Base-by-base conservation (phyloP, 2,329 filamentous ascomycete species). In the Calonectria leucothoes region DNA sequence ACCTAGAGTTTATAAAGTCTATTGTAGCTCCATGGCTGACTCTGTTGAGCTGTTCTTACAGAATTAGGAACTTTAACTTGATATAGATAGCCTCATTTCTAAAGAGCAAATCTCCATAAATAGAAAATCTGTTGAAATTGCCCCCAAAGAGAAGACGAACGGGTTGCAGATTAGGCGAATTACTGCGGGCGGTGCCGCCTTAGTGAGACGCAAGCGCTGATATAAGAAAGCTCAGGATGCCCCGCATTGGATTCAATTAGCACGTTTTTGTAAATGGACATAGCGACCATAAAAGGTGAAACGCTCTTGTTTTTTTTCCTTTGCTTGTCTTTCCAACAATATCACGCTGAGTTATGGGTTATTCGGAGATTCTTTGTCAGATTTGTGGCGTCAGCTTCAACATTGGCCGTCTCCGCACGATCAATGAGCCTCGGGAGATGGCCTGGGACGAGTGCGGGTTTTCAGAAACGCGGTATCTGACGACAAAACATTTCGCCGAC, bases 381-480 rank as follows among this genome's bases (percentile, higher is more conserved):
- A 72, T 81, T 17, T 81, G 80, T 42, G 76, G 77, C 35, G 79
- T 82, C 20, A 81, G 79, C 25, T 82, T 80, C 72, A 82, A 81
- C 52, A 79, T 82, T 37, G 75, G 72, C 17, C 80, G 81, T 6
- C 59, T 73, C 25, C 77, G 81, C 5, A 77, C 74, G 4, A 49
- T 39, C 1, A 71, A 67, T 3, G 81, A 82, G 33, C 78, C 77
- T 23, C 63, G 71, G 11, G 69, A 69, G 51, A 74, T 75, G 17
- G 77, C 71, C 10, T 78, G 77, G 77, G 66, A 65, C 7, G 27
- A 69, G 11, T 39, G 25, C 2, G 12, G 39, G 10, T 14, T 69
- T 14, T 27, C 59, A 27, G 15, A 14, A 27, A 57, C 65, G 12
- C 66, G 73, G 12, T 77, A 69, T 33, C 70, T 73, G 37, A 55